Conservation (phyloP, 768 basidiomycete genomes). For the Tephrocybe sp. region DNA sequence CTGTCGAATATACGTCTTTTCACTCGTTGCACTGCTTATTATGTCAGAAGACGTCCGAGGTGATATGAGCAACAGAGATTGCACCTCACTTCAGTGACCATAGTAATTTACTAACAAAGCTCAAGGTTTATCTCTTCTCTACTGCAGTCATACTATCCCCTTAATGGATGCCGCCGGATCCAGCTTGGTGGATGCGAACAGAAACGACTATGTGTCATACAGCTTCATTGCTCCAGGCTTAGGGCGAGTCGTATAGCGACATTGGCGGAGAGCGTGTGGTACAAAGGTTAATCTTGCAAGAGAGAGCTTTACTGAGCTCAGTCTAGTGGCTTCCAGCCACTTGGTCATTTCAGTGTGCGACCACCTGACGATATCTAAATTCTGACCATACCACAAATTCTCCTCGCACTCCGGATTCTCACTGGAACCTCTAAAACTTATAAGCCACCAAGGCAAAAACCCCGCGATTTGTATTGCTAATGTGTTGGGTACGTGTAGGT, state of each 20-base stretch:
- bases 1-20: too few relatives aligned
- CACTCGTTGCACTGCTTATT: too few relatives aligned
- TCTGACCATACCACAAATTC: not conserved
- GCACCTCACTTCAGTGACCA: too few relatives aligned
- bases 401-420: conserved; percentile 8
- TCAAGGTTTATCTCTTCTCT: too few relatives aligned
- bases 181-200: not conserved
- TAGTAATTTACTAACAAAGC: too few relatives aligned
- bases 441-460: not conserved
- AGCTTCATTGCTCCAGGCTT: not conserved
- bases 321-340: not conserved
- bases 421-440: conserved; percentile 1
- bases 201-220: not conserved
- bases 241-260: not conserved
- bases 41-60: too few relatives aligned
- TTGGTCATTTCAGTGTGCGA: not conserved
- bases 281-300: not conserved
- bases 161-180: conserved; percentile 10
- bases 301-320: not conserved
- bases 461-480: conserved; percentile 2
- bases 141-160: not conserved
- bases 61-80: not conserved
- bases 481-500: not conserved
- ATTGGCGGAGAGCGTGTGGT: not conserved
- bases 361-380: conserved; percentile 7